These are phyloP conservation scores for Fusarium brachygibbosum DNA, from an alignment of 2,329 filamentous ascomycete genomes.

Conservation along the genomic window DNA sequence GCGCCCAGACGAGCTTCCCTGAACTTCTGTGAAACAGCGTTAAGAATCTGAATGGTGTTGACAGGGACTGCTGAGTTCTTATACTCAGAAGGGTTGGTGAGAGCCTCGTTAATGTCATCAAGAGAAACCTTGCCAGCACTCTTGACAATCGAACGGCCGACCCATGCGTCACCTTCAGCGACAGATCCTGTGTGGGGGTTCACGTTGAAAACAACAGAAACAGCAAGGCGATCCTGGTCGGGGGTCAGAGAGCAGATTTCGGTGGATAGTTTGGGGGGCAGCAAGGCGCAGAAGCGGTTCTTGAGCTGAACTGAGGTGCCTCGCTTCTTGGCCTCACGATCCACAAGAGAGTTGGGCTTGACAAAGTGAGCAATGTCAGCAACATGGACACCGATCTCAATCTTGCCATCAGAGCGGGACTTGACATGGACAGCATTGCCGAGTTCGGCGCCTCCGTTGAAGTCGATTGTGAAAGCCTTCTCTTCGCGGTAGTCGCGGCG, in stretches of 20 bases:
- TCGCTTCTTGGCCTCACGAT: slow-evolving; percentile 97
- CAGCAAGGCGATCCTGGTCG: slow-evolving; percentile 88
- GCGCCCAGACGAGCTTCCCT: slow-evolving; percentile 87
- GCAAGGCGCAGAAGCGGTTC: slow-evolving; percentile 87
- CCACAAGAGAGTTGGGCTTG: slow-evolving; percentile 93
- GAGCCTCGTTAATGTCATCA: slow-evolving; percentile 85
- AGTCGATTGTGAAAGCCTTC: slow-evolving; percentile 91
- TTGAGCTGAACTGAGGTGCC: slow-evolving; percentile 96
- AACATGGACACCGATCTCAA: slow-evolving; percentile 96
- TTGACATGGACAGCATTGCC: slow-evolving; percentile 96
- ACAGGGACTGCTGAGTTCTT: slow-evolving; percentile 75
- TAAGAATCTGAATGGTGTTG: slow-evolving; percentile 84
- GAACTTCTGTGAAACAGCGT: slow-evolving; percentile 89
- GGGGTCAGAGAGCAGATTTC: slow-evolving; percentile 91
- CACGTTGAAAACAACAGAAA: slow-evolving; percentile 94
- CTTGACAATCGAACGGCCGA: slow-evolving; percentile 94
- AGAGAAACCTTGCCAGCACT: slow-evolving; percentile 89
- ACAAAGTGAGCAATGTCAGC: slow-evolving; percentile 97
- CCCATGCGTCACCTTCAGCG: slow-evolving; percentile 89
- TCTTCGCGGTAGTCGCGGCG: slow-evolving; percentile 93
- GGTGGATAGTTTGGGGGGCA: slow-evolving; percentile 85
- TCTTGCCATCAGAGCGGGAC: slow-evolving; percentile 82
- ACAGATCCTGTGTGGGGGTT: slow-evolving; percentile 83
- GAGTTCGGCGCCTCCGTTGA: slow-evolving; percentile 87
- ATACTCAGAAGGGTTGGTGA: slow-evolving; percentile 73